Base-by-base conservation (phyloP, 2,329 filamentous ascomycete genomes). In the Alternaria gaisen region DNA sequence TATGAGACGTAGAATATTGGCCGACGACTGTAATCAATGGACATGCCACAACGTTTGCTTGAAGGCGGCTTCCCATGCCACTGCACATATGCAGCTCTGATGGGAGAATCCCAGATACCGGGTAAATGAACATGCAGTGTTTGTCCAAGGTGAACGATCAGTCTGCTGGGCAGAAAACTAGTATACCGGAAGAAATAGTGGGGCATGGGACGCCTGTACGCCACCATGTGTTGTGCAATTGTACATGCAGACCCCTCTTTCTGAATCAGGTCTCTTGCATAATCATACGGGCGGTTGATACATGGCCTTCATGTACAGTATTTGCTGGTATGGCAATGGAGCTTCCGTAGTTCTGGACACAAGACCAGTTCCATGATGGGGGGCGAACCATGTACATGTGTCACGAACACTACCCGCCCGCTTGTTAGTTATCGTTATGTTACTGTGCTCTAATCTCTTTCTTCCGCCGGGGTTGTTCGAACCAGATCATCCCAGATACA, bases 361-460 rank as follows among this genome's bases (percentile, higher is more conserved):
- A 54, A 36, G 52, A 54, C 54, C 56, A 58, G 55, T 55, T 63
- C 62, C 60, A 67, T 57, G 59, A 56, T 58, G 66, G 56, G 58
- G 50, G 59, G 55, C 48, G 56, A 61, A 58, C 63, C 56, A 60
- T 41, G 48, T 57, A 55, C 56, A 56, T 47, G 73, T 74, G 65
- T 59, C 57, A 74, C 71, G 46, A 63, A 72, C 71, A 69, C 65
- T 60, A 73, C 70, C 62, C 60, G 42, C 41, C 62, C 60, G 58
- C 55, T 65, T 47, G 65, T 56, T 71, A 56, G 56, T 73, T 72
- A 67, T 76, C 73, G 73, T 76, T 57, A 60, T 53, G 53, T 60
- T 55, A 53, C 48, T 56, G 60, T 51, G 57, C 40, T 64, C 64
- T 54, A 51, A 56, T 55, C 59, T 54, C 46, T 50, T 56, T 53